Conservation (phyloP, 176 grass and related monocot species). For the Eragrostis nindensis region DNA sequence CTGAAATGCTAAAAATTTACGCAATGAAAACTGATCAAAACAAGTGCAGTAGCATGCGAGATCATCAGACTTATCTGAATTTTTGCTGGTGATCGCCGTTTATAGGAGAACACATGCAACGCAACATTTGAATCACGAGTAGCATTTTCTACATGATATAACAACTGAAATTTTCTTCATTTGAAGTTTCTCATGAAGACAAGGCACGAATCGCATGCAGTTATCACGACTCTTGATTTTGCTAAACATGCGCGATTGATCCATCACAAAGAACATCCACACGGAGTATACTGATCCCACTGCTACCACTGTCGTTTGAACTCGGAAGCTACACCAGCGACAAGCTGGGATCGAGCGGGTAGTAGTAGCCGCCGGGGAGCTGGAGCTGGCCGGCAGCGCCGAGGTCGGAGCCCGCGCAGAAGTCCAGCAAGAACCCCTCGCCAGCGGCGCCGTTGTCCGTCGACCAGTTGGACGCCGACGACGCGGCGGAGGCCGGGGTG, state of each 20-base stretch:
- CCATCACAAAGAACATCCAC: constrained; percentile 17
- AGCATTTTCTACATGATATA: not conserved
- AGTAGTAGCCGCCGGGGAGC: constrained; percentile 49
- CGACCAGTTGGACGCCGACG: constrained; percentile 53
- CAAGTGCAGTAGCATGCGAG: not conserved
- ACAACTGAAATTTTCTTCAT: not conserved
- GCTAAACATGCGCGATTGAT: not conserved
- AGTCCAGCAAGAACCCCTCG: constrained; percentile 39
- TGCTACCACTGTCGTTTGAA: not conserved
- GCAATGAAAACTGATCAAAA: not conserved
- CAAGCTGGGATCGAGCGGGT: constrained; percentile 47
- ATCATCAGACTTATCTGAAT: not conserved
- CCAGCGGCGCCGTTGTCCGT: constrained; percentile 24
- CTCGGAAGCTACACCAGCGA: constrained; percentile 26
- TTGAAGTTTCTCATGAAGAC: not conserved
- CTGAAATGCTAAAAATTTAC: too few species aligned
- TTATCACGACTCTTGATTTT: not conserved
- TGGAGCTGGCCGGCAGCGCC: constrained; percentile 17
- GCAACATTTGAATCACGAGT: not conserved
- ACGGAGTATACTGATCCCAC: not conserved
- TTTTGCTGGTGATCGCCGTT: not conserved
- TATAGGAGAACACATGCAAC: not conserved
- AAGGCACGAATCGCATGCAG: not conserved
- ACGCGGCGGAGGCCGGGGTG: constrained; percentile 40
- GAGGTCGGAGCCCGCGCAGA: constrained; percentile 33